These are phyloP conservation scores for Fomitopsis betulina DNA, from an alignment of 1,284 basidiomycete genomes.

Conservation along the genomic window DNA sequence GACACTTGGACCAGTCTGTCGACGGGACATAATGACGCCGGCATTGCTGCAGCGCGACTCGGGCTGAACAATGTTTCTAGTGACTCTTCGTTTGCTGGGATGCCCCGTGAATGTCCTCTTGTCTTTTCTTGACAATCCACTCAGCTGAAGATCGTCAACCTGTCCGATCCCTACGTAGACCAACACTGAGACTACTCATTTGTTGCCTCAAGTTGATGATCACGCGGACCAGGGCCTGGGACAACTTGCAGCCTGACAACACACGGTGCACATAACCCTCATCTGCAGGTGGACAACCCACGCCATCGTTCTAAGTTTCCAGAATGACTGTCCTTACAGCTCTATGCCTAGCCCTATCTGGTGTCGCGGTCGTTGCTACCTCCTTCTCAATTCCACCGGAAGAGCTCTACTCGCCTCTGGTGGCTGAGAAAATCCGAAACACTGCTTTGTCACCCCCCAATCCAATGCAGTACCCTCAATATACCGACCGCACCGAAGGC, in stretches of 20 bases:
- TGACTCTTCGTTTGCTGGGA: too few relatives aligned
- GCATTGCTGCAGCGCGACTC: not conserved
- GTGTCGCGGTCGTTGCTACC: constrained; percentile 3
- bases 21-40: not conserved
- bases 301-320: not conserved
- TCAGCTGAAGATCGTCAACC: too few relatives aligned
- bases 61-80: too few relatives aligned
- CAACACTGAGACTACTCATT: not conserved
- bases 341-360: constrained; percentile 4
- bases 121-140: too few relatives aligned
- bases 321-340: not conserved
- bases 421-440: constrained; percentile 51
- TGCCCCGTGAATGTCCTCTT: too few relatives aligned
- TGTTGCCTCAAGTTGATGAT: not conserved
- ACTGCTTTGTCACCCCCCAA: constrained; percentile 39
- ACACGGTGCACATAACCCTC: not conserved
- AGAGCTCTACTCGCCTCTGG: constrained; percentile 52
- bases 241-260: not conserved
- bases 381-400: constrained; percentile 13
- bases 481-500: constrained; percentile 41
- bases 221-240: not conserved
- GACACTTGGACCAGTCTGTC: not conserved
- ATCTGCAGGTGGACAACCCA: not conserved
- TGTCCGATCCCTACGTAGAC: too few relatives aligned
- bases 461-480: constrained; percentile 54